Conservation (phyloP, 1,284 basidiomycete species). For the Schizophyllum commune region DNA sequence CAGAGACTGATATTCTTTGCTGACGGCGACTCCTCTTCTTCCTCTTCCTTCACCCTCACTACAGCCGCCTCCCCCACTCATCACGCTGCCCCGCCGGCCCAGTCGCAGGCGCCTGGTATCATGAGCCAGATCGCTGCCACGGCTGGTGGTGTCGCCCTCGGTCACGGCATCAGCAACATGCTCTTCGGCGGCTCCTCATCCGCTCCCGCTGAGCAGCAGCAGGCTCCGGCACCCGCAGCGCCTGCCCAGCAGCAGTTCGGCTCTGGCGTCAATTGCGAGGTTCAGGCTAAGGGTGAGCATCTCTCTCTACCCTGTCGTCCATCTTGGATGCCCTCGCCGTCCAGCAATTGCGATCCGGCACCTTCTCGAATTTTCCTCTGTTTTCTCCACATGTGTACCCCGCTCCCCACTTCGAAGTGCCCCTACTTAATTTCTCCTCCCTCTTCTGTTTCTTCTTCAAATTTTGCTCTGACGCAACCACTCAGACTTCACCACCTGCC, state of each 20-base stretch:
- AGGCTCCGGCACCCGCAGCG: conserved; percentile 30
- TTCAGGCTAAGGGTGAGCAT: conserved; percentile 62
- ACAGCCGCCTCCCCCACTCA: conserved; percentile 35
- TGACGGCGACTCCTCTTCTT: too few species aligned
- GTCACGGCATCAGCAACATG: conserved; percentile 80
- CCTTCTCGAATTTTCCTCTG: too few species aligned
- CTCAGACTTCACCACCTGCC: conserved; percentile 67
- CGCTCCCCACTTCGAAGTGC: too few species aligned
- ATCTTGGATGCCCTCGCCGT: too few species aligned
- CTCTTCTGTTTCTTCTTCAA: neutral
- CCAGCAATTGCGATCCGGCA: too few species aligned
- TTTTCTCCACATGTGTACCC: too few species aligned
- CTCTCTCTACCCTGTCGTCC: neutral
- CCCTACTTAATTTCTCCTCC: neutral
- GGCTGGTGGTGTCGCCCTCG: conserved; percentile 81
- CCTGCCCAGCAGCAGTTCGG: conserved; percentile 34
- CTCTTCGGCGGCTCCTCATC: conserved; percentile 62
- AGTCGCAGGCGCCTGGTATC: conserved; percentile 47
- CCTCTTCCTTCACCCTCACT: too few species aligned
- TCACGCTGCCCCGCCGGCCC: conserved; percentile 33
- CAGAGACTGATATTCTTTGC: too few species aligned
- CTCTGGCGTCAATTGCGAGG: conserved; percentile 46
- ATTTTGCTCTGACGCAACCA: conserved; percentile 3
- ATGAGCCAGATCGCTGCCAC: conserved; percentile 82
- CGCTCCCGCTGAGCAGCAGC: conserved; percentile 34